phyloP scores from a whole-genome alignment of 2,329 filamentous ascomycete genomes.

The Acrodontium crateriforme region DNA sequence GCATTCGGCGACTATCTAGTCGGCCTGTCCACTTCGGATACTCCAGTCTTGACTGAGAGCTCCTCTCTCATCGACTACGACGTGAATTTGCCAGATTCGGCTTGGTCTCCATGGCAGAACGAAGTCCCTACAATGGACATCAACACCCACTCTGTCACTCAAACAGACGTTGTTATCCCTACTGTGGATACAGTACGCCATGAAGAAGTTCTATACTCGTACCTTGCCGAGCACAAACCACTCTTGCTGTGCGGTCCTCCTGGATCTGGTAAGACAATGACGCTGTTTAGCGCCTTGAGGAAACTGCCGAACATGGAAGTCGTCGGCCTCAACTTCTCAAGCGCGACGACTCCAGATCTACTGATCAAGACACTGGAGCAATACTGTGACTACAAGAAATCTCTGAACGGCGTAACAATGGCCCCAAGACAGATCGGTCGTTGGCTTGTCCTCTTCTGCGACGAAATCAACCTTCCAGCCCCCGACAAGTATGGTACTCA shows the following conservation, averaged over 20 bases:
- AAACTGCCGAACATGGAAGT: slow-evolving; percentile 99
- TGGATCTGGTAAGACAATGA: slow-evolving; percentile 99
- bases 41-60: slow-evolving; percentile 58
- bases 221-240: slow-evolving; percentile 97
- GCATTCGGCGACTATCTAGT: slow-evolving; percentile 74
- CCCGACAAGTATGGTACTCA: slow-evolving; percentile 97
- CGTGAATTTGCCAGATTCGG: slow-evolving; percentile 68
- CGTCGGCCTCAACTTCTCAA: slow-evolving; percentile 97
- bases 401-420: slow-evolving; percentile 85
- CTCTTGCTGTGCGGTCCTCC: slow-evolving; percentile 91
- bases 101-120: slow-evolving; percentile 89
- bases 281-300: slow-evolving; percentile 87
- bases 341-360: slow-evolving; percentile 91
- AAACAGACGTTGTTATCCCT: slow-evolving; percentile 96
- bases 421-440: slow-evolving; percentile 92
- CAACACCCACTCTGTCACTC: slow-evolving; percentile 94
- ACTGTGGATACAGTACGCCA: slow-evolving; percentile 95
- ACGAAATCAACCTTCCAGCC: slow-evolving; percentile 97
- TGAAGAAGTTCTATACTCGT: slow-evolving; percentile 98
- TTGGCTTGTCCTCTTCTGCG: slow-evolving; percentile 97
- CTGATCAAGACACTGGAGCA: slow-evolving; percentile 99
- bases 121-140: slow-evolving; percentile 91
- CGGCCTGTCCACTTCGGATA: slow-evolving; percentile 70
- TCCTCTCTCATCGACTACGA: slow-evolving; percentile 94
- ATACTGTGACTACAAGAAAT: slow-evolving; percentile 99